phyloP scores from a whole-genome alignment of 768 basidiomycete genomes.

The Hericium coralloides region DNA sequence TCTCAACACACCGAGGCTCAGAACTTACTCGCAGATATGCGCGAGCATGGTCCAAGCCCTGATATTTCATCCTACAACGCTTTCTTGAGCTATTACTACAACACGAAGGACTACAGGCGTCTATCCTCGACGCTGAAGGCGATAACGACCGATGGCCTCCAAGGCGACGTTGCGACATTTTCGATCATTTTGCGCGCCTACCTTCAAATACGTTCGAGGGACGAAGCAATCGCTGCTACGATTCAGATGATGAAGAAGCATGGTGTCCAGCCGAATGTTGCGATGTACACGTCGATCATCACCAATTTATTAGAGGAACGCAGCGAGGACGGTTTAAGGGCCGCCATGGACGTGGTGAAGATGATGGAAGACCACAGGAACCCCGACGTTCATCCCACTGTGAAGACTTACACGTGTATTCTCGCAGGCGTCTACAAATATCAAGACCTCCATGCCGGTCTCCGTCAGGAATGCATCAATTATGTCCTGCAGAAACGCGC shows the following conservation, averaged over 20 bases:
- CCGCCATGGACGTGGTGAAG: constrained; percentile 60
- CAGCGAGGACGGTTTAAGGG: constrained; percentile 41
- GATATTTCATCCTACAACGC: constrained; percentile 79
- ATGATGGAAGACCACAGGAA: constrained; percentile 57
- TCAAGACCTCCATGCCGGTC: constrained; percentile 34
- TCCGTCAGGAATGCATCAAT: constrained; percentile 37
- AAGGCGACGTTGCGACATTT: constrained; percentile 78
- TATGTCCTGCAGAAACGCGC: constrained; percentile 54
- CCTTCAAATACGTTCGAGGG: constrained; percentile 48
- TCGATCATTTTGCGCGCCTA: constrained; percentile 79
- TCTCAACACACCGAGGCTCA: constrained; percentile 26
- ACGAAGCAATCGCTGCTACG: constrained; percentile 57
- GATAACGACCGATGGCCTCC: constrained; percentile 44
- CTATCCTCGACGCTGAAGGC: constrained; percentile 49
- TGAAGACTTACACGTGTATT: constrained; percentile 78
- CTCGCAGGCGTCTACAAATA: constrained; percentile 65
- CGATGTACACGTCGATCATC: constrained; percentile 75
- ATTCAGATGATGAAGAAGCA: constrained; percentile 69
- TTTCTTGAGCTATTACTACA: constrained; percentile 59
- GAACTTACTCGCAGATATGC: constrained; percentile 31
- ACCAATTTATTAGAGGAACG: constrained; percentile 57
- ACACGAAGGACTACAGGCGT: constrained; percentile 50
- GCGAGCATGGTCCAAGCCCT: constrained; percentile 43
- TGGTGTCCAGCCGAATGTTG: constrained; percentile 63
- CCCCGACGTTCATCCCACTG: constrained; percentile 46